A percentile compares a stretch with the other conserved stretches of the same genome.
These are phyloP conservation scores for Fraxinus angustifolia DNA, from an alignment of 305 asterid species.

Conservation along the genomic window DNA sequence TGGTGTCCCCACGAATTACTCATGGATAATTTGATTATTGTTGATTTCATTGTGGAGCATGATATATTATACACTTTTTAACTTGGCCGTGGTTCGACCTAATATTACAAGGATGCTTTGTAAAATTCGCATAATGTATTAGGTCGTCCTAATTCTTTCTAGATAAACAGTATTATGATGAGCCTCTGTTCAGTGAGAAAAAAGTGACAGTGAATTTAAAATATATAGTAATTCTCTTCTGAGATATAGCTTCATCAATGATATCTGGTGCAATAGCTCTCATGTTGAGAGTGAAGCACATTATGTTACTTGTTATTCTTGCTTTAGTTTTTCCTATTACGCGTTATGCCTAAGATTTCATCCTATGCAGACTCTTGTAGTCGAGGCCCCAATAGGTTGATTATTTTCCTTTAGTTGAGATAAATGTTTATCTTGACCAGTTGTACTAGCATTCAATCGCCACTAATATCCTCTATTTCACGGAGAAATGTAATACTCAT, in stretches of 20 bases:
- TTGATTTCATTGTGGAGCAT: background rate
- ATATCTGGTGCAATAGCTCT: background rate
- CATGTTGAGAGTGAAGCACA: background rate
- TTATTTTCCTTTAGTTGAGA: background rate
- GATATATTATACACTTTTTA: background rate
- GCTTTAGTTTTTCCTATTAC: background rate
- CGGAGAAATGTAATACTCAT: background rate
- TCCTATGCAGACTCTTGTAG: background rate
- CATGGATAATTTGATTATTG: background rate
- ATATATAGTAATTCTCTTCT: background rate
- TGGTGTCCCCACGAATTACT: background rate
- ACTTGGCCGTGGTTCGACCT: background rate
- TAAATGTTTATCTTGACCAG: background rate
- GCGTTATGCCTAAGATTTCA: background rate
- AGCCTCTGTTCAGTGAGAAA: background rate
- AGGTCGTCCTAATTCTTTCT: background rate
- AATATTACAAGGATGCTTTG: no score
- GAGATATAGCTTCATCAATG: background rate
- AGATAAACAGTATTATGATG: background rate
- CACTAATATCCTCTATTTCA: background rate
- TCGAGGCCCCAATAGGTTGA: background rate
- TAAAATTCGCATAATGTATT: background rate
- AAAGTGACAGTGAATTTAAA: background rate
- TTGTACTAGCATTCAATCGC: background rate
- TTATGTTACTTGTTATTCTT: background rate